Conservation (phyloP, 305 asterid genomes). For the Striga hermonthica region DNA sequence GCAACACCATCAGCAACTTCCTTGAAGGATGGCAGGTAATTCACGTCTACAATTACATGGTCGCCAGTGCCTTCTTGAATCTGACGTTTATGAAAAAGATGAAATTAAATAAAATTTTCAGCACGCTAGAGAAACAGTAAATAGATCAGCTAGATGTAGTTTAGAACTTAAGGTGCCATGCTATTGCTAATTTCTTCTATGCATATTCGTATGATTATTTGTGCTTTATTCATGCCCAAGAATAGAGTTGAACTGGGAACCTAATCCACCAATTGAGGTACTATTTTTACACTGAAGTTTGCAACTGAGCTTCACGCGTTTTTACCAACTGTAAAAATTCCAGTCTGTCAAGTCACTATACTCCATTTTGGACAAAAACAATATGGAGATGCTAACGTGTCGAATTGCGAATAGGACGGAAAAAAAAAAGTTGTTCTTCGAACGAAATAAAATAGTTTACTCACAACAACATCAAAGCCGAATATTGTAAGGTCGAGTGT, state of each 20-base stretch:
- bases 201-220: not conserved
- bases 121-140: not conserved
- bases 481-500: slow-evolving; percentile 76
- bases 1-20: slow-evolving; percentile 91
- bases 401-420: not conserved
- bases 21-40: slow-evolving; percentile 93
- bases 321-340: no score
- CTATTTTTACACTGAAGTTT: no score
- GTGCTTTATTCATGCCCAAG: not conserved
- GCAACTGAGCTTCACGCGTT: no score
- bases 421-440: not conserved
- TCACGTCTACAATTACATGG: slow-evolving; percentile 92
- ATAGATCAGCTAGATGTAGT: slow-evolving; percentile 3
- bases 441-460: slow-evolving; percentile 34
- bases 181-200: no score
- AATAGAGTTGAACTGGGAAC: no score
- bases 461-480: slow-evolving; percentile 93
- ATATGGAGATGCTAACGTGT: slow-evolving; percentile 20
- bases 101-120: not conserved
- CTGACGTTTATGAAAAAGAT: slow-evolving; percentile 38
- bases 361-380: not conserved
- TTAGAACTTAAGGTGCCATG: not conserved
- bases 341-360: no score
- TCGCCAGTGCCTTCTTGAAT: slow-evolving; percentile 85
- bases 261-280: no score